Evolutionary conservation across 2,329 filamentous ascomycete genomes (phyloP).

Genomic region (Aureobasidium sp.): DNA sequence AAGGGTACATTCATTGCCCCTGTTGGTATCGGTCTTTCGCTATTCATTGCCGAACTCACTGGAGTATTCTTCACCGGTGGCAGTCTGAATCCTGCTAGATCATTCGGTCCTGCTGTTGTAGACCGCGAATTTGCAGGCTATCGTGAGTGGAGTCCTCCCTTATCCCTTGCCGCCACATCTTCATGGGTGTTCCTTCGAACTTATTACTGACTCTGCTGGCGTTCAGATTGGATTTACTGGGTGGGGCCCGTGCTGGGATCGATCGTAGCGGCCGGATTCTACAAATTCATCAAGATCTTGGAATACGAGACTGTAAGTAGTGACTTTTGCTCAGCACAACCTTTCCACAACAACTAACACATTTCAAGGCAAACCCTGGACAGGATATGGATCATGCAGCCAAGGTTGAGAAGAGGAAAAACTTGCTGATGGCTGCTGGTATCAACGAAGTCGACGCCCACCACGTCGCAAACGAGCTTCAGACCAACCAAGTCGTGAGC

Average conservation of each 20-base stretch:
- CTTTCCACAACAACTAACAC: neutral
- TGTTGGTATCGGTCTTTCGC: slow-evolving; percentile 36
- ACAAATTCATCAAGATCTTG: slow-evolving; percentile 28
- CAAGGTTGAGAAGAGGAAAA: slow-evolving; percentile 17
- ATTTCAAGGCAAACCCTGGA: slow-evolving; percentile 23
- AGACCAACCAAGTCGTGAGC: neutral
- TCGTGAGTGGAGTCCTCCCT: slow-evolving; percentile 1
- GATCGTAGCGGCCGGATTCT: slow-evolving; percentile 28
- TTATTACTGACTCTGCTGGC: neutral
- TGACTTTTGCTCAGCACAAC: neutral
- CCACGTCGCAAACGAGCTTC: slow-evolving; percentile 19
- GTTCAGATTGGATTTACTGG: slow-evolving; percentile 27
- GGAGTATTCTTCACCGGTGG: slow-evolving; percentile 32
- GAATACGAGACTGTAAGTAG: slow-evolving; percentile 26
- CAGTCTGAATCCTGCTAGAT: slow-evolving; percentile 30
- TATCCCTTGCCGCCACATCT: too few species aligned
- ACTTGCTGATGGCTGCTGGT: slow-evolving; percentile 20
- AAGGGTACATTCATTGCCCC: slow-evolving; percentile 40
- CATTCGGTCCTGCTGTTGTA: slow-evolving; percentile 29
- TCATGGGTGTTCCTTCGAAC: neutral
- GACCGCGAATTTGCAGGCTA: slow-evolving; percentile 24
- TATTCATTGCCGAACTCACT: slow-evolving; percentile 41
- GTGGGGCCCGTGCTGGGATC: slow-evolving; percentile 27
- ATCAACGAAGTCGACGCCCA: slow-evolving; percentile 19
- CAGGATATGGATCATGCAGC: slow-evolving; percentile 23